These are phyloP conservation scores for Phyllachora maydis DNA, from an alignment of 2,329 filamentous ascomycete species.

Conservation along the genomic window DNA sequence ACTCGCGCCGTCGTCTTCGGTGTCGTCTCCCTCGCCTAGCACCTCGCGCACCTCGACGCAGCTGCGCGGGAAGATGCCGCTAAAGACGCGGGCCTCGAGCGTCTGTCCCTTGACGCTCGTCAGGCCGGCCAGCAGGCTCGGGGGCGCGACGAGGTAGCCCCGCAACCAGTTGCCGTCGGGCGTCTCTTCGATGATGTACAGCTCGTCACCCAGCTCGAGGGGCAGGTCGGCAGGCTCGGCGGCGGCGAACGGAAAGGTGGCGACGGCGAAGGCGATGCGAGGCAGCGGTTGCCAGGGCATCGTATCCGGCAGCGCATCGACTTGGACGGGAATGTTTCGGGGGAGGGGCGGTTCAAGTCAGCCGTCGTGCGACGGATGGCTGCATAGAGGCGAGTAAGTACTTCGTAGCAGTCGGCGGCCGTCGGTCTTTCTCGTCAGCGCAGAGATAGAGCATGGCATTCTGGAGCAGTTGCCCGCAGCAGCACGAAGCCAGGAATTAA, in stretches of 20 bases:
- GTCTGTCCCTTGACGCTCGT: conserved; percentile 84
- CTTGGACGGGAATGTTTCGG: too few species aligned
- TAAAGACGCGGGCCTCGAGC: conserved; percentile 88
- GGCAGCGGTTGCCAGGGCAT: conserved; percentile 98
- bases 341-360: too few species aligned
- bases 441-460: too few species aligned
- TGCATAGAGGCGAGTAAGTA: too few species aligned
- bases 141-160: conserved; percentile 86
- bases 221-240: conserved; percentile 78
- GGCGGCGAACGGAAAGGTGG: conserved; percentile 82
- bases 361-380: too few species aligned
- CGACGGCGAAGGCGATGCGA: conserved; percentile 93
- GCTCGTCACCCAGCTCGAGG: conserved; percentile 90
- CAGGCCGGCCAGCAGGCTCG: conserved; percentile 76
- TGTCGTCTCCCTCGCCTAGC: conserved; percentile 50
- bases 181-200: conserved; percentile 97
- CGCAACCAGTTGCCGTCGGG: conserved; percentile 83
- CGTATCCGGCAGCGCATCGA: conserved; percentile 10
- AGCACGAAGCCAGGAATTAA: too few species aligned
- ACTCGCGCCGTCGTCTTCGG: conserved; percentile 20
- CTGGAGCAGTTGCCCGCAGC: too few species aligned
- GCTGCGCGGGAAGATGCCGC: conserved; percentile 88
- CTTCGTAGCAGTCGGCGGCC: too few species aligned
- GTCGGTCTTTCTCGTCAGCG: too few species aligned
- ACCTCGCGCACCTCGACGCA: conserved; percentile 92